These are phyloP conservation scores for Dipteronia sinensis DNA, from an alignment of 345 rosid genomes.

Conservation along the genomic window DNA sequence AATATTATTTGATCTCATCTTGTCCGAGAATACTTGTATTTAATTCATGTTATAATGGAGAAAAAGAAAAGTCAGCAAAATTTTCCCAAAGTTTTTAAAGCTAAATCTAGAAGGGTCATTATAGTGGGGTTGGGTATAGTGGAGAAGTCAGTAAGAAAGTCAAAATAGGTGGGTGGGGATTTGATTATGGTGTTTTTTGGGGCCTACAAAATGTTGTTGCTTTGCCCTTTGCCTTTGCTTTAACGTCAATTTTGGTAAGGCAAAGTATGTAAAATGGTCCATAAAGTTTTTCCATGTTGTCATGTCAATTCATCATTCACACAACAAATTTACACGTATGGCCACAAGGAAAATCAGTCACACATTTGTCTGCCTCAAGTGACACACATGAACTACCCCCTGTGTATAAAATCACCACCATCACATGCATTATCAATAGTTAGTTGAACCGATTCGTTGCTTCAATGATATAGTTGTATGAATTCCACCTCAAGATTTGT, in stretches of 20 bases:
- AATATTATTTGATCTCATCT: too few relatives aligned
- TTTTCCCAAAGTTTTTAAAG: too few relatives aligned
- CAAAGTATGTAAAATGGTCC: constrained; percentile 22
- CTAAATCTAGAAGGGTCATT: background rate
- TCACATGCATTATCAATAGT: background rate
- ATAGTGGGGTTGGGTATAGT: background rate
- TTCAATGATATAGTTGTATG: background rate
- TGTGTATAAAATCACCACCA: background rate
- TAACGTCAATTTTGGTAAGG: constrained; percentile 44
- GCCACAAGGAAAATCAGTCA: background rate
- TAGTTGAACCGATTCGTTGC: background rate
- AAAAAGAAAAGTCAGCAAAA: too few relatives aligned
- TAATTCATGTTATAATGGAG: too few relatives aligned
- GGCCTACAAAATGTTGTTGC: constrained; percentile 22
- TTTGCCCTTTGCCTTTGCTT: constrained; percentile 35
- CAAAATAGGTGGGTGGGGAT: constrained; percentile 49
- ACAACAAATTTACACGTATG: background rate
- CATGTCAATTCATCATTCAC: constrained; percentile 10
- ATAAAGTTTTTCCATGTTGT: background rate
- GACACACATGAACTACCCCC: background rate
- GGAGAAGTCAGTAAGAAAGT: constrained; percentile 28
- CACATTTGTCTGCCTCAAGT: background rate
- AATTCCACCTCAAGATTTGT: background rate
- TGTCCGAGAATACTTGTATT: too few relatives aligned
- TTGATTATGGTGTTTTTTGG: constrained; percentile 21